Conservation (phyloP, 805 yeast species). For the Sungouiozyma intestinalis region DNA sequence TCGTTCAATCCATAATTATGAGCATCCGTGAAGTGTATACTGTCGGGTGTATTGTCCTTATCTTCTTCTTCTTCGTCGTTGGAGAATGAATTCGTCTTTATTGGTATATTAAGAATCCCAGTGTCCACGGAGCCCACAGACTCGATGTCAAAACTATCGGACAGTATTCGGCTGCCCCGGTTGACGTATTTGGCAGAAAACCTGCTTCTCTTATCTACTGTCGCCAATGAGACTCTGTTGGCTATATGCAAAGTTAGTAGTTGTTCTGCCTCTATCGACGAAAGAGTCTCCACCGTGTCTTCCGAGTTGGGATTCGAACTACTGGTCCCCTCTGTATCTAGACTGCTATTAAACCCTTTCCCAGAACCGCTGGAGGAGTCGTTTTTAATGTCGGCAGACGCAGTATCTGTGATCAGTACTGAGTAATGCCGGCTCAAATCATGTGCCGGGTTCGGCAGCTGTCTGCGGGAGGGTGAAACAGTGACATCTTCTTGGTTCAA, state of each 20-base stretch:
- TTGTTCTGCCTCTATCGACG: not conserved
- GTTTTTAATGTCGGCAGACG: not conserved
- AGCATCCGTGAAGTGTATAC: too few relatives aligned
- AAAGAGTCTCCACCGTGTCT: not conserved
- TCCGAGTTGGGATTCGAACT: not conserved
- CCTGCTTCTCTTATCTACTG: not conserved
- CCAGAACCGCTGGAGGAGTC: not conserved
- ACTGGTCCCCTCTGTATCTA: not conserved
- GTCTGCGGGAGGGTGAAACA: not conserved
- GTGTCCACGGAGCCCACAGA: conserved; percentile 3
- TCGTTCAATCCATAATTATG: too few relatives aligned
- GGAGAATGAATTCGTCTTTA: conserved; percentile 1
- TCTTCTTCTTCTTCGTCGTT: conserved; percentile 1
- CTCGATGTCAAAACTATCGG: not conserved
- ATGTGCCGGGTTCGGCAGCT: not conserved
- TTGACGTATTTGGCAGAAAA: not conserved
- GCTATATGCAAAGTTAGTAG: not conserved
- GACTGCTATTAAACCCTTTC: not conserved
- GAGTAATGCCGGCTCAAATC: not conserved
- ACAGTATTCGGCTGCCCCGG: not conserved
- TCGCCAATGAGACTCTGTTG: not conserved
- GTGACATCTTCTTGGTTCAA: not conserved
- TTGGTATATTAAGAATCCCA: conserved; percentile 3
- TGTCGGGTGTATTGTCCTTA: conserved; percentile 2
- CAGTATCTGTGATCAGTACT: not conserved